Base-by-base conservation (phyloP, 139 green algal genomes). In the Ettlia oleoabundans region DNA sequence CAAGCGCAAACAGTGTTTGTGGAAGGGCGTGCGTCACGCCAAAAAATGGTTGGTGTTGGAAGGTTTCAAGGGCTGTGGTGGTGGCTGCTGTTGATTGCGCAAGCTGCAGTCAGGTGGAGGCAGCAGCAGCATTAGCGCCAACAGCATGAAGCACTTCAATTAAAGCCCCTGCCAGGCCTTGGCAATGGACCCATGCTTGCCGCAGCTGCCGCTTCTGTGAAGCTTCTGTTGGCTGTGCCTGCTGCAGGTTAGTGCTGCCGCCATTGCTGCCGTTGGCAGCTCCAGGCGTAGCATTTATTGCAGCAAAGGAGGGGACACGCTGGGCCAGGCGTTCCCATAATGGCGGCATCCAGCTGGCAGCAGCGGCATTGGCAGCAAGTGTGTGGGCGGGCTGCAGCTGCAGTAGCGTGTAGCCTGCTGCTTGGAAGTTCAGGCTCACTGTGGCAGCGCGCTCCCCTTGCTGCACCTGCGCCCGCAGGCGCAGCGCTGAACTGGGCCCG, bases 401-500 rank as follows among this genome's bases (percentile, higher is more conserved):
- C 37, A 80, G 18, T 52, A 80, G 73, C 35, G 53, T 53, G 53
- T 67, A 80, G 6, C 73, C 73, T 13, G 51, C 73, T 1, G 73
- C 73, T 9, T 80, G 73, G 73, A 80, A 80, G 37, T 10, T 41
- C 33, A 80, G 38, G 35, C 7, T 28, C 8, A 80, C 35, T 1
- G 52, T 38, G 35, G 43, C 33, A 1, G 73, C 58, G 0, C 73
- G 73, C 9, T 64, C 73, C 18, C 73, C 73, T 15, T 80, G 73
- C 73, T 69, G 73, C 73, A 80, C 52, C 43, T 37, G 35, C 37
- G 37, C 72, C 10, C 72, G 72, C 52, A 79, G 24, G 52, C 72
- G 72, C 72, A 79, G 72, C 51, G 72, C 72, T 6, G 72, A 79
- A 24, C 52, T 66, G 72, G 47, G 47, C 13, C 70, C 70, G 6